These are phyloP conservation scores for Penicillium riverlandense DNA, from an alignment of 495 filamentous ascomycete species.

Conservation along the genomic window DNA sequence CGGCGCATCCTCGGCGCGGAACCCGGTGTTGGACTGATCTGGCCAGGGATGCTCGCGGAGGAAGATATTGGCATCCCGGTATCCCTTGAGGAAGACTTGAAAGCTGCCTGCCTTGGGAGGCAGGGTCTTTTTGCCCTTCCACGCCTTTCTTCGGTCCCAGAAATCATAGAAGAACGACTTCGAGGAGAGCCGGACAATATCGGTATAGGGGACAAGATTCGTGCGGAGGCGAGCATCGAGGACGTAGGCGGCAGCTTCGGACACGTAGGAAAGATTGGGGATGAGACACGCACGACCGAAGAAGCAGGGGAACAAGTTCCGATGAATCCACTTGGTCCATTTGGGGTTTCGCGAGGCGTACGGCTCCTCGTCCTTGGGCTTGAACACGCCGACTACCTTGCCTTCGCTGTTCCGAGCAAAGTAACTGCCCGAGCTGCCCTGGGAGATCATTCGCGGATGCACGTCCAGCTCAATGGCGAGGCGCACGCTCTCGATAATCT, in stretches of 20 bases:
- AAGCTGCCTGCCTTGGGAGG: conserved; percentile 93
- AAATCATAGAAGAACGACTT: conserved; percentile 98
- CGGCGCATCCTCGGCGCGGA: conserved; percentile 61
- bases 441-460: conserved; percentile 91
- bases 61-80: conserved; percentile 94
- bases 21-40: conserved; percentile 77
- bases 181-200: conserved; percentile 87
- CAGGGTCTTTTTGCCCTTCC: conserved; percentile 78
- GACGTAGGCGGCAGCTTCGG: conserved; percentile 93
- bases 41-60: conserved; percentile 94
- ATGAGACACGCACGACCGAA: conserved; percentile 95
- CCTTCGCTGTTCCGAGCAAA: conserved; percentile 89
- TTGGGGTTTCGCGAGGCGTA: conserved; percentile 89
- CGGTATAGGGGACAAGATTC: conserved; percentile 91
- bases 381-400: conserved; percentile 95
- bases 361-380: conserved; percentile 98
- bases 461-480: conserved; percentile 84
- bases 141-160: conserved; percentile 86
- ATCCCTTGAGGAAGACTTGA: conserved; percentile 94
- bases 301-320: conserved; percentile 93
- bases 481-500: conserved; percentile 82
- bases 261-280: conserved; percentile 98
- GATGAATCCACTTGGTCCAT: conserved; percentile 94
- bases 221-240: conserved; percentile 86
- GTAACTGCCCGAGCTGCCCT: conserved; percentile 96